Evolutionary conservation across 176 grass and related monocot genomes (phyloP).

Genomic region (Aegilops bicornis): DNA sequence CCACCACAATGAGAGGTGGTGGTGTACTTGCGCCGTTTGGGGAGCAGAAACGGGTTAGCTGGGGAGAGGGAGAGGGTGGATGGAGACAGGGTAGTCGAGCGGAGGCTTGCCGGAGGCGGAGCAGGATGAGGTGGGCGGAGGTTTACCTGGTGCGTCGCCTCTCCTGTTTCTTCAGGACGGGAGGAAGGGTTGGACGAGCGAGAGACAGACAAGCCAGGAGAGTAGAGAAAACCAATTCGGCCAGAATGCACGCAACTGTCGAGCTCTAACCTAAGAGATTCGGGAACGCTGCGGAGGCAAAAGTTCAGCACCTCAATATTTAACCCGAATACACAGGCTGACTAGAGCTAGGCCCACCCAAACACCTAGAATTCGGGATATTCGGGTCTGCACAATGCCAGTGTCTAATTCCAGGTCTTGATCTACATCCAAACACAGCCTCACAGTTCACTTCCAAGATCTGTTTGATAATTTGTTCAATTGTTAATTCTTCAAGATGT

Average conservation of each 20-base stretch:
- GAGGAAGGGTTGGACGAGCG: neutral
- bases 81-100: neutral
- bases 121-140: too few species aligned
- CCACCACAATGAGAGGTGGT: too few species aligned
- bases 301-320: neutral
- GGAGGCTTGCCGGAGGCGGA: too few species aligned
- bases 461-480: too few species aligned
- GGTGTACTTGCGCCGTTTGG: neutral
- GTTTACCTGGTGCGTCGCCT: neutral
- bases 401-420: too few species aligned
- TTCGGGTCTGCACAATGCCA: too few species aligned
- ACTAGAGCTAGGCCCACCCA: neutral
- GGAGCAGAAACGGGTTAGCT: neutral
- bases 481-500: too few species aligned
- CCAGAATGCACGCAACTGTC: neutral
- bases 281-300: neutral
- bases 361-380: too few species aligned
- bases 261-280: neutral
- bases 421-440: too few species aligned
- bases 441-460: too few species aligned
- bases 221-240: neutral
- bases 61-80: neutral
- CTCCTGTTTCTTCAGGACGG: neutral
- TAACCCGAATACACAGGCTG: neutral
- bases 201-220: too few species aligned